Evolutionary conservation across 352 stramenopile genomes (phyloP).

Genomic region (Globisporangium nodosum): DNA sequence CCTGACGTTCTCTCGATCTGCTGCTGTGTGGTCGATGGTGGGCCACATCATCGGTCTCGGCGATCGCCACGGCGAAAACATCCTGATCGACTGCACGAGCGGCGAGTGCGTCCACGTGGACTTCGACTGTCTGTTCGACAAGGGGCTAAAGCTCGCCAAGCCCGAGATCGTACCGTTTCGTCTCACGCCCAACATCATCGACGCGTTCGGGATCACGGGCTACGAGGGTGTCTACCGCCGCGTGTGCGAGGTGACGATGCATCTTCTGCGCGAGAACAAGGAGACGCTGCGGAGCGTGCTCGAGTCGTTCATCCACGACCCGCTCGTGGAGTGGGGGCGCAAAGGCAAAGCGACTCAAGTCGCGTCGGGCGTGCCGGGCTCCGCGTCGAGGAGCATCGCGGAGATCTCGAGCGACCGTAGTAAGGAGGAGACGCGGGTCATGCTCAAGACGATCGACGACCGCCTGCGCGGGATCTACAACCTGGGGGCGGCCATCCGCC

Average conservation of each 20-base stretch:
- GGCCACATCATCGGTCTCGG: constrained; percentile 93
- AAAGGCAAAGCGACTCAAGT: constrained; percentile 63
- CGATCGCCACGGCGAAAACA: constrained; percentile 99
- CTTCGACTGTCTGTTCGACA: constrained; percentile 99
- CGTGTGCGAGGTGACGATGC: constrained; percentile 90
- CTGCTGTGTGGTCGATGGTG: constrained; percentile 97
- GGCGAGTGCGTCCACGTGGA: constrained; percentile 99
- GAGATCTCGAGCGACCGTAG: constrained; percentile 66
- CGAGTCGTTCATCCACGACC: constrained; percentile 99
- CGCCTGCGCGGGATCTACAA: constrained; percentile 92
- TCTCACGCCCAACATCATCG: constrained; percentile 99
- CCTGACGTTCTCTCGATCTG: constrained; percentile 73
- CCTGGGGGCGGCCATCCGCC: constrained; percentile 70
- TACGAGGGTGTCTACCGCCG: constrained; percentile 94
- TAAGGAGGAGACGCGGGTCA: constrained; percentile 82
- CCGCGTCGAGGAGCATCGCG: constrained; percentile 23
- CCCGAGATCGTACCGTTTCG: constrained; percentile 99
- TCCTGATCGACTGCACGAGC: constrained; percentile 96
- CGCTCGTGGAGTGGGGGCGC: constrained; percentile 89
- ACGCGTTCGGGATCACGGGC: constrained; percentile 98
- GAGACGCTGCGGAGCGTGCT: constrained; percentile 97
- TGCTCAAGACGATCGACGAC: constrained; percentile 90
- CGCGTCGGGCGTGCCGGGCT: not conserved
- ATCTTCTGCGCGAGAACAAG: constrained; percentile 93
- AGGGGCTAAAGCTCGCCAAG: constrained; percentile 93